These are phyloP conservation scores for Excoecaria agallocha DNA, from an alignment of 345 rosid genomes.

Conservation along the genomic window DNA sequence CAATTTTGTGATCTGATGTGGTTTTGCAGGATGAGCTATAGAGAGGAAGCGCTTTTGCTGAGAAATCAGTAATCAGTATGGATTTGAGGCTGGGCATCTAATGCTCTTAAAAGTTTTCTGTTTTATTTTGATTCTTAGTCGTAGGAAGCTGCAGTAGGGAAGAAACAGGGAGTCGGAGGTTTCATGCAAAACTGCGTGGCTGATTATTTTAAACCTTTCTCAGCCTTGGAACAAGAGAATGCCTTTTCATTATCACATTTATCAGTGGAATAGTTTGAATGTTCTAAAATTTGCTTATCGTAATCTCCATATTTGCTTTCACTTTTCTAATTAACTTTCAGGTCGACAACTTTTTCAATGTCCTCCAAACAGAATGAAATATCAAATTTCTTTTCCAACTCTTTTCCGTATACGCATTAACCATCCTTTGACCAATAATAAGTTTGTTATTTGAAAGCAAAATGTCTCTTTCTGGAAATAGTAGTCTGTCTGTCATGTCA, in stretches of 20 bases:
- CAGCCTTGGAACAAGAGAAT: slow-evolving; percentile 5
- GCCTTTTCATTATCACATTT: slow-evolving; percentile 4
- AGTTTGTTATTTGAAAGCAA: too few relatives aligned
- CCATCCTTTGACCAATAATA: too few relatives aligned
- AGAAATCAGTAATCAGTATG: neutral
- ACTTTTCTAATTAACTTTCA: too few relatives aligned
- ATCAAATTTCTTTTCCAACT: too few relatives aligned
- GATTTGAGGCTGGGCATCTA: neutral
- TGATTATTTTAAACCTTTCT: neutral
- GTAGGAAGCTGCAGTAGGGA: slow-evolving; percentile 6
- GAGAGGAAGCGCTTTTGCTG: slow-evolving; percentile 21
- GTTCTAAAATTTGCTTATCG: too few relatives aligned
- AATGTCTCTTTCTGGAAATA: too few relatives aligned
- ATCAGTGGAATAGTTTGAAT: slow-evolving; percentile 5
- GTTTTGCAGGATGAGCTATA: slow-evolving; percentile 77
- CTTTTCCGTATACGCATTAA: too few relatives aligned
- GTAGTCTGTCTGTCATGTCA: too few relatives aligned
- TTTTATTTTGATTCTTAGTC: neutral
- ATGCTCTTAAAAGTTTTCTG: neutral
- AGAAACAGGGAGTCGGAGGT: neutral
- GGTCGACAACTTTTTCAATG: too few relatives aligned
- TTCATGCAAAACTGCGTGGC: slow-evolving; percentile 15
- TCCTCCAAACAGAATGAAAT: too few relatives aligned
- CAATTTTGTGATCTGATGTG: neutral
- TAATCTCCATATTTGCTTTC: too few relatives aligned